Conservation (phyloP, 345 rosid species). For the Eucalyptus erythrocorys region DNA sequence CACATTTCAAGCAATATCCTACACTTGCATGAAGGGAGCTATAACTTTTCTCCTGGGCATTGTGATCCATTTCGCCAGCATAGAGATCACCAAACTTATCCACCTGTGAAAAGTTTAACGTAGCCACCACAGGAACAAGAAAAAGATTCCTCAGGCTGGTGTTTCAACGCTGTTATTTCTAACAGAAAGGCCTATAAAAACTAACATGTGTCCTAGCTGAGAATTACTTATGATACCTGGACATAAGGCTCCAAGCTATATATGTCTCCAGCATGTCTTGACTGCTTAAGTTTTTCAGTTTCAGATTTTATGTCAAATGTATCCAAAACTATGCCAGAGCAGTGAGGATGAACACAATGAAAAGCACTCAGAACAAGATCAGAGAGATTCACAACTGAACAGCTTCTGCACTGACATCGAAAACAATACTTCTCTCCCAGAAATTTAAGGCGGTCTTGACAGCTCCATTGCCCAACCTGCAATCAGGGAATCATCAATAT, state of each 20-base stretch:
- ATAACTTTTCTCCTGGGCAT: constrained; percentile 8
- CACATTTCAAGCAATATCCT: constrained; percentile 56
- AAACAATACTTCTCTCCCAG: constrained; percentile 69
- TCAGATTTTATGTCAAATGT: constrained; percentile 11
- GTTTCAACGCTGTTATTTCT: background rate
- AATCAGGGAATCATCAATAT: background rate
- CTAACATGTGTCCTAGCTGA: background rate
- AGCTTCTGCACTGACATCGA: constrained; percentile 56
- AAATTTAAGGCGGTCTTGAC: constrained; percentile 56
- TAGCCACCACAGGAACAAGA: background rate
- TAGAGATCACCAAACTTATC: background rate
- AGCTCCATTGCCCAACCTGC: constrained; percentile 44
- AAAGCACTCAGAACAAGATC: constrained; percentile 67
- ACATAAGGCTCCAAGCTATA: constrained; percentile 9
- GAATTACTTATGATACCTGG: constrained; percentile 21
- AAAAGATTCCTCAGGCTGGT: background rate
- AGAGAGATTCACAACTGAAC: constrained; percentile 44
- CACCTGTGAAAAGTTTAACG: constrained; percentile 12
- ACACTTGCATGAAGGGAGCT: constrained; percentile 13
- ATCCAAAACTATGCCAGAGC: constrained; percentile 65
- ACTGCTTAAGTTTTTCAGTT: constrained; percentile 17
- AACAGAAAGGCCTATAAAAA: background rate
- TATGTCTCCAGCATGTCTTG: background rate
- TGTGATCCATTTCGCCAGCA: constrained; percentile 2
- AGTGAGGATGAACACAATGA: constrained; percentile 36